phyloP scores from a whole-genome alignment of 345 rosid genomes.

The Hevea brasiliensis region DNA sequence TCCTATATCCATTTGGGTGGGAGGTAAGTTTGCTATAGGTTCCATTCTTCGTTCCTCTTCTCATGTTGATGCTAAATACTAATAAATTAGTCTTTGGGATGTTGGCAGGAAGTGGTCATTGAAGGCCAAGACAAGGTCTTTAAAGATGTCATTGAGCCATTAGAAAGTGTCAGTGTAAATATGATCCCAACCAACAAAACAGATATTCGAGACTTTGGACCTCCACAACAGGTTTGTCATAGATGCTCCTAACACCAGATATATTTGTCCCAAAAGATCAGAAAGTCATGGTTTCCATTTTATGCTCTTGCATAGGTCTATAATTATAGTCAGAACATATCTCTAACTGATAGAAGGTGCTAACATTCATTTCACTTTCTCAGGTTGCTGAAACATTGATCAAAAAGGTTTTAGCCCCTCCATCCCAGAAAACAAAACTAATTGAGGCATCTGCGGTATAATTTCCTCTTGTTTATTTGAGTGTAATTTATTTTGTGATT shows the following conservation, averaged over 20 bases:
- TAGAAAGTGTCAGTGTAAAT: constrained; percentile 80
- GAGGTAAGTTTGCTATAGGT: constrained; percentile 44
- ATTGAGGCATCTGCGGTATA: constrained; percentile 69
- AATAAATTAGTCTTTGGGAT: background rate
- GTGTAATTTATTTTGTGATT: background rate
- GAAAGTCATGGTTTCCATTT: background rate
- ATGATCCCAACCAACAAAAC: constrained; percentile 63
- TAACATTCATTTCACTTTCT: constrained; percentile 18
- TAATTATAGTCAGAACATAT: background rate
- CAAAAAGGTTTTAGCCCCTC: constrained; percentile 76
- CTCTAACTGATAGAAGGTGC: background rate
- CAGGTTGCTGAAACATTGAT: constrained; percentile 88
- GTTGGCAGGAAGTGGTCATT: constrained; percentile 68
- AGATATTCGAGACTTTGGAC: constrained; percentile 78
- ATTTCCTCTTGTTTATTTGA: constrained; percentile 6
- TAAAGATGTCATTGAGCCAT: constrained; percentile 94
- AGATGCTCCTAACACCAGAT: background rate
- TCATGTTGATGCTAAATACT: background rate
- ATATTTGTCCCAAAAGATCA: background rate
- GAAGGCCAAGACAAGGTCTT: constrained; percentile 90
- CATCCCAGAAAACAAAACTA: constrained; percentile 77
- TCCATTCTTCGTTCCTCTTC: background rate
- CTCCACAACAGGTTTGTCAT: constrained; percentile 71
- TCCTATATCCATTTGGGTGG: constrained; percentile 91
- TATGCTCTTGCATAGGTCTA: background rate